These are phyloP conservation scores for Apiospora aurea DNA, from an alignment of 2,329 filamentous ascomycete genomes.

Conservation along the genomic window DNA sequence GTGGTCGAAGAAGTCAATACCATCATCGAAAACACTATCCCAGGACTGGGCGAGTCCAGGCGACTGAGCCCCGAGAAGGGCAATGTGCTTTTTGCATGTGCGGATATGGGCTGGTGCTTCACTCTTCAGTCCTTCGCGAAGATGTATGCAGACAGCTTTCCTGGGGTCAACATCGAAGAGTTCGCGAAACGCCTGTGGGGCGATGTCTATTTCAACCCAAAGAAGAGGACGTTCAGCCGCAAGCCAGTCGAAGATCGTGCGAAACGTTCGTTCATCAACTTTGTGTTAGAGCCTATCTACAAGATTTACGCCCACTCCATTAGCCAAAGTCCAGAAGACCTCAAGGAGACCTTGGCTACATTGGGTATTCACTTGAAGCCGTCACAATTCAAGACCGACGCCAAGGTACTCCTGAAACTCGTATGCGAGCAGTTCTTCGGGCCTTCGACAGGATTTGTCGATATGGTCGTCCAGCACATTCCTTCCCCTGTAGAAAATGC, in stretches of 20 bases:
- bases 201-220: constrained; percentile 94
- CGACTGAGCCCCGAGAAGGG: constrained; percentile 94
- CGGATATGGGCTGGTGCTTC: constrained; percentile 95
- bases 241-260: constrained; percentile 77
- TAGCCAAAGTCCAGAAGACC: constrained; percentile 84
- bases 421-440: constrained; percentile 98
- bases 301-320: constrained; percentile 96
- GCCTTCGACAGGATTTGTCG: constrained; percentile 86
- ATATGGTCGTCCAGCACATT: constrained; percentile 91
- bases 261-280: constrained; percentile 90
- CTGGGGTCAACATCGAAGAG: constrained; percentile 80
- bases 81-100: constrained; percentile 96
- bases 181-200: constrained; percentile 92
- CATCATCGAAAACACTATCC: constrained; percentile 85
- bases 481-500: constrained; percentile 86
- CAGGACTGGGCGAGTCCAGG: constrained; percentile 78
- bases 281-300: constrained; percentile 95
- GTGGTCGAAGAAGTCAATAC: constrained; percentile 99
- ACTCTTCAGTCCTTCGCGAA: constrained; percentile 92
- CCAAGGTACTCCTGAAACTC: constrained; percentile 84
- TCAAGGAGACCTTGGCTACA: constrained; percentile 78
- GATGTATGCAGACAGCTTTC: constrained; percentile 92
- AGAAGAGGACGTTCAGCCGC: constrained; percentile 88
- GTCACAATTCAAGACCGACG: constrained; percentile 88
- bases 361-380: constrained; percentile 90